Evolutionary conservation across 306 rosid genomes (phyloP), one percentile per base, ranked within the genome.

Genomic region (Gastrolobium villosum): DNA sequence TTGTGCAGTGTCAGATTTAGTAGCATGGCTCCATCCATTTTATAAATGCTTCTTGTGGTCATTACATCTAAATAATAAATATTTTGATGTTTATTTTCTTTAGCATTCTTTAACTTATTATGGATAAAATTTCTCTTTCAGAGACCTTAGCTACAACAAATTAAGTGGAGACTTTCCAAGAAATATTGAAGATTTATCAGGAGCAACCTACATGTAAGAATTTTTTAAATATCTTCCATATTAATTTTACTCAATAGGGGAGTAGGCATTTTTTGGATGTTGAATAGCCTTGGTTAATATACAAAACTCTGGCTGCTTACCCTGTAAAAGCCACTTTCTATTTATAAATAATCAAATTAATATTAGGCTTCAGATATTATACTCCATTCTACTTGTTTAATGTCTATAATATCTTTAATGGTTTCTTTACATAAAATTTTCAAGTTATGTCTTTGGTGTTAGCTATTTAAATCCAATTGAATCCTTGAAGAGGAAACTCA

Each of bases 81-180:
- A 40, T 4, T 71, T 40, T 37, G 14, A 5, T 15, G 3, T 9
- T 48, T 57, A 13, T 8, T 45, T 43, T 26, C 50, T 35, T 57
- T 46, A 4, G 31, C 3, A 39, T 41, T 50, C 39, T 72, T n/a
- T 59, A 32, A 40, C 44, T 14, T 32, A 31, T 62, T 50, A 9
- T 63, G 68, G 53, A 35, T 13, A 43, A 39, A 37, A 31, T 34
- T 66, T 80, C 32, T 37, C 46, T 70, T 68, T 52, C 93, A 92
- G 93, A 70, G 97, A 92, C 76, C 86, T 92, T 39, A 90, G 97
- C 82, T 92, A 83, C 43, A 89, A 92, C 84, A 88, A 83, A 52
- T 68, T 89, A 69, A 20, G 45, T 0, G 97, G 91, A 52, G 34
- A 1, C 52, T 74, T 89, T 59, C 89, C 91, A 0, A 13, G 3